These are phyloP conservation scores for Scopulariopsis brevicaulis DNA, from an alignment of 2,329 filamentous ascomycete species.

Conservation along the genomic window DNA sequence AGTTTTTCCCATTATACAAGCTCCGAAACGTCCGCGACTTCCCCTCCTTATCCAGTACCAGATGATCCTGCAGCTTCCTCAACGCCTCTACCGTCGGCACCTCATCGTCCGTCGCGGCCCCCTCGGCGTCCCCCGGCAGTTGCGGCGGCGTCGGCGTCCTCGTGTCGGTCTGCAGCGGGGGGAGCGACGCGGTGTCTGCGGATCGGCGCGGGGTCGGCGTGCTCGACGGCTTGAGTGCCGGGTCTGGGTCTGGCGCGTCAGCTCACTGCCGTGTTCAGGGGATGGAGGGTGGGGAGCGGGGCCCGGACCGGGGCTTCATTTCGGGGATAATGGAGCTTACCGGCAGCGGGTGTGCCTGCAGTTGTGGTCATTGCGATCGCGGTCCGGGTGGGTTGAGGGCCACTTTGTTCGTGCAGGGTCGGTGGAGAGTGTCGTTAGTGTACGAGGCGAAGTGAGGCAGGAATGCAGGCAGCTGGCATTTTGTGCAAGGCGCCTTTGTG, in stretches of 20 bases:
- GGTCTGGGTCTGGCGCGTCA: background rate
- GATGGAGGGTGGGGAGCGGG: background rate
- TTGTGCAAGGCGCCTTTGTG: background rate
- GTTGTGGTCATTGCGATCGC: background rate
- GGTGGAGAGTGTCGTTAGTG: background rate
- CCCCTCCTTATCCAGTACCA: slow-evolving; percentile 50
- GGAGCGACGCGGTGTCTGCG: background rate
- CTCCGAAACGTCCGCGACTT: slow-evolving; percentile 50
- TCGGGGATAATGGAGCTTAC: background rate
- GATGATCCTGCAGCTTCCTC: slow-evolving; percentile 38
- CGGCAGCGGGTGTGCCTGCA: background rate
- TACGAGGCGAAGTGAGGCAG: background rate
- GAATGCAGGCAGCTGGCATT: background rate
- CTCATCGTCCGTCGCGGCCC: slow-evolving; percentile 42
- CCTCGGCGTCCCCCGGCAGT: slow-evolving; percentile 36
- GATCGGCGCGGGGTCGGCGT: background rate
- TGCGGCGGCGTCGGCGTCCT: background rate
- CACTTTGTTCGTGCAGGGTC: background rate
- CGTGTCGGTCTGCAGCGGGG: background rate
- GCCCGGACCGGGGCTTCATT: background rate
- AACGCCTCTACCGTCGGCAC: slow-evolving; percentile 38
- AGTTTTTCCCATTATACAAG: slow-evolving; percentile 44
- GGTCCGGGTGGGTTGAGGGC: background rate
- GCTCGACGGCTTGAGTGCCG: background rate
- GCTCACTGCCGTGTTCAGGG: background rate